These are phyloP conservation scores for Cutaneotrichosporon sp. DNA, from an alignment of 1,284 basidiomycete genomes.

Conservation along the genomic window DNA sequence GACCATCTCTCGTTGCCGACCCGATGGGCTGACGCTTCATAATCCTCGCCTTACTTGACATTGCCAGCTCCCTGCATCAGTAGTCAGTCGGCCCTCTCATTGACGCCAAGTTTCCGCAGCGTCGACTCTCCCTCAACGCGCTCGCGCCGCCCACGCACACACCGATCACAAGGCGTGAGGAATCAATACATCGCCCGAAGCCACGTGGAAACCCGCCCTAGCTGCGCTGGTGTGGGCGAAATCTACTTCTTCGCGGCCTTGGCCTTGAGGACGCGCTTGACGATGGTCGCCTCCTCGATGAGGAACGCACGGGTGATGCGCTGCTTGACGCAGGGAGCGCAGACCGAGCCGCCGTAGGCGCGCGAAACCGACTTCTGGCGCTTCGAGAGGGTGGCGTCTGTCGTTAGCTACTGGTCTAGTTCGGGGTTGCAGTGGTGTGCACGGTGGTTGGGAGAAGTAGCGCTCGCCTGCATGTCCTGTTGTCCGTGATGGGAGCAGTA, in stretches of 20 bases:
- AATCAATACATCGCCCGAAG: constrained; percentile 27
- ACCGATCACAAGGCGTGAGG: constrained; percentile 10
- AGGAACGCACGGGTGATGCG: constrained; percentile 97
- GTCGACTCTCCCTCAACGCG: background rate
- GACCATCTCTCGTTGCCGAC: background rate
- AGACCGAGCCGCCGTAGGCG: constrained; percentile 92
- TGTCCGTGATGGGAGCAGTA: no score
- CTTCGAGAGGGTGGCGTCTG: constrained; percentile 83
- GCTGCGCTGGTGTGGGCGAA: constrained; percentile 7
- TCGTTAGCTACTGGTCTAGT: no score
- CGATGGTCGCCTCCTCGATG: constrained; percentile 99
- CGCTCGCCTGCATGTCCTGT: no score
- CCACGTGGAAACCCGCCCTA: constrained; percentile 10
- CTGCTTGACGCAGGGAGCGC: constrained; percentile 84
- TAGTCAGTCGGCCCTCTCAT: background rate
- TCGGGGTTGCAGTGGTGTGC: no score
- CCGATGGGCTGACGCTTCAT: background rate
- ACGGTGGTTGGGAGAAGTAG: no score
- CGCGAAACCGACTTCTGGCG: constrained; percentile 88
- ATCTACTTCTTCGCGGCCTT: constrained; percentile 50
- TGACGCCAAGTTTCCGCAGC: background rate
- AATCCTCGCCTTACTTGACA: background rate
- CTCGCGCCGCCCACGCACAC: no score
- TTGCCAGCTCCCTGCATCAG: background rate
- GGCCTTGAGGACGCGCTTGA: constrained; percentile 98